A percentile compares a stretch with the other conserved stretches of the same genome.
phyloP scores from a whole-genome alignment of 1,284 basidiomycete species.

The Tilletia setariae region DNA sequence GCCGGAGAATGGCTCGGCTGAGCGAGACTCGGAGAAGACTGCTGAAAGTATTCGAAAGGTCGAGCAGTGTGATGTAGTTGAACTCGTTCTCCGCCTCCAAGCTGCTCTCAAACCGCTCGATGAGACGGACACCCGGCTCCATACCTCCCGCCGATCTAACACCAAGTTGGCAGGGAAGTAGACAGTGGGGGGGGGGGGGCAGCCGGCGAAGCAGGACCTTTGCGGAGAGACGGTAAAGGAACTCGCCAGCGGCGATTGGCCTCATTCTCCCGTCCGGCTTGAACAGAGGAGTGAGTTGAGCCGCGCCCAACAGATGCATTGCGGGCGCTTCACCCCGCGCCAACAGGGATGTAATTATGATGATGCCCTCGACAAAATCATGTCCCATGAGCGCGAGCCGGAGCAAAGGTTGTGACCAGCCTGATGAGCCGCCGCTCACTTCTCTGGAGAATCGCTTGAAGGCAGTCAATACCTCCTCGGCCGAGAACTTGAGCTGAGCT shows the following conservation, averaged over 20 bases:
- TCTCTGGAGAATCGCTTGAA: not conserved
- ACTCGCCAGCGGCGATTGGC: not conserved
- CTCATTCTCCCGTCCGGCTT: not conserved
- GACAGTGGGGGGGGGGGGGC: too few relatives aligned
- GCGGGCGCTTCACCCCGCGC: not conserved
- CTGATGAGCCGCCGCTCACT: not conserved
- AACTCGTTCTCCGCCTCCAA: not conserved
- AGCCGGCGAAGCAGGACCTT: not conserved
- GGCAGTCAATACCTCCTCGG: not conserved
- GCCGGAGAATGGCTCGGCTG: too few relatives aligned
- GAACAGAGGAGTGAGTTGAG: not conserved
- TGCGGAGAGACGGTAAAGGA: constrained; percentile 1
- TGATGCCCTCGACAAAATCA: not conserved
- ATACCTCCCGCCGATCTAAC: not conserved
- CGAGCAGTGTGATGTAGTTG: not conserved
- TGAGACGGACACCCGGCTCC: not conserved
- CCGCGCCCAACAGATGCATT: not conserved
- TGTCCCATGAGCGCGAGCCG: too few relatives aligned
- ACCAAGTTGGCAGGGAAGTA: not conserved
- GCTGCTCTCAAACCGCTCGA: not conserved
- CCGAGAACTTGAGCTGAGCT: too few relatives aligned
- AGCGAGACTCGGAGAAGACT: not conserved
- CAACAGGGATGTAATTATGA: not conserved
- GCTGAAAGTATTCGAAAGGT: constrained; percentile 4
- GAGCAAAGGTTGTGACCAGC: too few relatives aligned